These are phyloP conservation scores for Mimosa bimucronata DNA, from an alignment of 306 rosid species.

Conservation along the genomic window DNA sequence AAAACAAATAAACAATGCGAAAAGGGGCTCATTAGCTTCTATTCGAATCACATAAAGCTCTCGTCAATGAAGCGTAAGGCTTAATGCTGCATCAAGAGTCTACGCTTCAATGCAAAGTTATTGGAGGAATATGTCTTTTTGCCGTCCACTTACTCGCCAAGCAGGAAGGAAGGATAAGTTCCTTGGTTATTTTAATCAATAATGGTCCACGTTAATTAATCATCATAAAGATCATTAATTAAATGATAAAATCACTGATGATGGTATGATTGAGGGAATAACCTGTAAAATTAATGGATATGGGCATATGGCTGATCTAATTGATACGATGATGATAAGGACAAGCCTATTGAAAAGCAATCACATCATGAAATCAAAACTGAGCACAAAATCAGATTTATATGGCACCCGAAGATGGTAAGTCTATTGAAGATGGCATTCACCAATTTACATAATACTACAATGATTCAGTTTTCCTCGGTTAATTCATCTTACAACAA, in stretches of 20 bases:
- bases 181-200: background rate
- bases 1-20: background rate
- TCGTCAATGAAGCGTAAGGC: background rate
- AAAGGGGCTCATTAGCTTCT: background rate
- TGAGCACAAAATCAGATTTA: background rate
- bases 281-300: background rate
- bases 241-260: background rate
- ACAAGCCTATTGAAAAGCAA: background rate
- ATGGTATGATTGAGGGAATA: background rate
- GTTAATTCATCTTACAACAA: background rate
- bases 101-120: background rate
- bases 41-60: background rate
- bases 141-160: background rate
- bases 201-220: background rate
- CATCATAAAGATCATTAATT: background rate
- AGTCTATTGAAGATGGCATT: background rate
- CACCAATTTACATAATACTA: background rate
- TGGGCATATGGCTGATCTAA: background rate
- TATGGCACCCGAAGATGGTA: background rate
- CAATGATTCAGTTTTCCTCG: background rate
- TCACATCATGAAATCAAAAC: background rate
- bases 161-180: background rate
- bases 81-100: background rate
- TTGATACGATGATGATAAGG: background rate
- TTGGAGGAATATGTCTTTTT: conserved; percentile 6